Percentiles rank a stretch among this genome's conserved stretches.
These are phyloP conservation scores for Rhizopogon vinicolor DNA, from an alignment of 768 basidiomycete genomes.

Conservation along the genomic window DNA sequence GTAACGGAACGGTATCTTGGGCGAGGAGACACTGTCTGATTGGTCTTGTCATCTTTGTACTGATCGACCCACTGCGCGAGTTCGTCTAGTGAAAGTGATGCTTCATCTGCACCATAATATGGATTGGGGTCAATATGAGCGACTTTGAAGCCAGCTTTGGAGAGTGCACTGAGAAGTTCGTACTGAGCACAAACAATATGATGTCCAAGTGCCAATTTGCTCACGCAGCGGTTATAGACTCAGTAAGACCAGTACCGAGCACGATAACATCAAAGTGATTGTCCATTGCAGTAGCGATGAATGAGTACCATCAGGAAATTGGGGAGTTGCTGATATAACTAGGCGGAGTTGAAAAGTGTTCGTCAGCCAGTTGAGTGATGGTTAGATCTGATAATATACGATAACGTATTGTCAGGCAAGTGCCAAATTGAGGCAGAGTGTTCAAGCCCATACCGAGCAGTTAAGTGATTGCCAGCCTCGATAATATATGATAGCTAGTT, in stretches of 20 bases:
- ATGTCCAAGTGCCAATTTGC: constrained; percentile 24
- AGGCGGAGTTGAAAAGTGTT: neutral
- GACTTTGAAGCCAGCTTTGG: constrained; percentile 83
- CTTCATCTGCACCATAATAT: constrained; percentile 84
- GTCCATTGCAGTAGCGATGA: constrained; percentile 22
- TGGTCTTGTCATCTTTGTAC: constrained; percentile 12
- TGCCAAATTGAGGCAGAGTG: neutral
- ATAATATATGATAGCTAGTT: neutral
- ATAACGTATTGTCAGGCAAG: neutral
- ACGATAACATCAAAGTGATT: constrained; percentile 61
- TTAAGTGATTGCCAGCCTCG: neutral
- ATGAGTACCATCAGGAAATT: neutral
- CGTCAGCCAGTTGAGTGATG: neutral
- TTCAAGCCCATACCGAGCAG: neutral
- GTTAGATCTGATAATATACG: neutral
- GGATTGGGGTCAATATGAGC: constrained; percentile 83
- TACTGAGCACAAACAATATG: neutral
- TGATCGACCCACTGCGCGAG: constrained; percentile 63
- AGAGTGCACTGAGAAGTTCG: constrained; percentile 59
- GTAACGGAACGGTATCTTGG: constrained; percentile 28
- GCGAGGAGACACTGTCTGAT: constrained; percentile 29
- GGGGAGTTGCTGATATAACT: too few relatives aligned
- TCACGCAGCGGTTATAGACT: constrained; percentile 89
- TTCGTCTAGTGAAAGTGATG: constrained; percentile 79
- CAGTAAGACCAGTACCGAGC: constrained; percentile 75